Base-by-base conservation (phyloP, 2,329 filamentous ascomycete species). In the Thermothelomyces thermophilus region DNA sequence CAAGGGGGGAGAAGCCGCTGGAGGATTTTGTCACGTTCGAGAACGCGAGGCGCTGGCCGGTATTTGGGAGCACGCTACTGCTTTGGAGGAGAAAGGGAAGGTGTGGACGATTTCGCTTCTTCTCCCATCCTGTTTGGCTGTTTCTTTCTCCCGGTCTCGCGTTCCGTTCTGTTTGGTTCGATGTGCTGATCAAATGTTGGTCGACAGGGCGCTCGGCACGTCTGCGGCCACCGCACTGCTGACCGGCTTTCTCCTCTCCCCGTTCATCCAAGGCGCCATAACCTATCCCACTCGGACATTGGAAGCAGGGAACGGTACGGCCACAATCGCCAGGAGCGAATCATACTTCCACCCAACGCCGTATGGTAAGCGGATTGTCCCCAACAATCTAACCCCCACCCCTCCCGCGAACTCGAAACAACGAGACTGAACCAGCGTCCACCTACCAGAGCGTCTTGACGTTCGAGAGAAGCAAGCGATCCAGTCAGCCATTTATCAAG, bases 21-120 rank as follows among this genome's bases (percentile, higher is more conserved):
- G 47, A 50, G 13, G 63, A 65, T 46, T 64, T 63, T n/a, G 41
- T 56, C 35, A 52, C 51, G 4, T 64, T 64, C 39, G 63, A 66
- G 31, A 52, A 61, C 31, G 63, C 62, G 6, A 59, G 46, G 35
- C 56, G 62, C 0, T 50, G 55, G 17, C 59, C 60, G 2, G 44
- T 26, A 9, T 26, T 57, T 9, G 59, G 59, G 10, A 51, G 57
- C 9, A 48, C 56, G 3, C 43, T 47, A 14, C 46, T 66, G 2
- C 44, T 65, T 8, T 51, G 49, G 14, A 57, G 39, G 36, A 52
- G 58, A 5, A 60, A 56, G 17, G 57, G 58, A 48, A 54, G 59
- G 56, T 58, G 22, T 22, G 53, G 11, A 30, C 19, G 40, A 14
- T 39, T 31, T 44, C 35, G 19, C n/a, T 10, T 16, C 16, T 16